These are phyloP conservation scores for Pleomassaria siparia DNA, from an alignment of 2,329 filamentous ascomycete genomes.

Conservation along the genomic window DNA sequence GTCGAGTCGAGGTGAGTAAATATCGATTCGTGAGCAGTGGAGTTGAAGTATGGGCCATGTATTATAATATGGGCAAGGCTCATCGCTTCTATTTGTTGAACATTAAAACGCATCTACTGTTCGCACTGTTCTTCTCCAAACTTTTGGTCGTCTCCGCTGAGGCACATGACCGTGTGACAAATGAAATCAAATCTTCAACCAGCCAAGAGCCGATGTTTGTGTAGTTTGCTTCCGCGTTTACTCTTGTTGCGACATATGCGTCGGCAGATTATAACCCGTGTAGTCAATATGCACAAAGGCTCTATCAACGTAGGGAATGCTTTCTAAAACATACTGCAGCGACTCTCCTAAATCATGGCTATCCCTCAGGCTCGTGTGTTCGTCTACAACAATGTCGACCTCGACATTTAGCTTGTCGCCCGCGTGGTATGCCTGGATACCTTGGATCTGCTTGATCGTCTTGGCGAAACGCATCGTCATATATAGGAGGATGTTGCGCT, in stretches of 20 bases:
- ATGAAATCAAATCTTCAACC: not conserved
- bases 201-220: not conserved
- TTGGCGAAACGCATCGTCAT: constrained; percentile 92
- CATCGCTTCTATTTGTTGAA: too few relatives aligned
- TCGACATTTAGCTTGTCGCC: constrained; percentile 83
- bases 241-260: constrained; percentile 53
- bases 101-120: too few relatives aligned
- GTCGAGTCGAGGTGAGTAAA: too few relatives aligned
- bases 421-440: constrained; percentile 79
- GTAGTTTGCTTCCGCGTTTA: constrained; percentile 11
- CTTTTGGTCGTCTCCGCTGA: too few relatives aligned
- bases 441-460: constrained; percentile 82
- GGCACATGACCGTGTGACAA: not conserved
- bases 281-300: constrained; percentile 58
- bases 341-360: constrained; percentile 79
- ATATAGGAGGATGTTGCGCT: constrained; percentile 84
- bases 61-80: too few relatives aligned
- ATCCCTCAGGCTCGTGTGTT: constrained; percentile 72
- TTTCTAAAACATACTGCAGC: constrained; percentile 79
- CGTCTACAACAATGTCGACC: constrained; percentile 81
- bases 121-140: too few relatives aligned
- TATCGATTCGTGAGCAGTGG: too few relatives aligned
- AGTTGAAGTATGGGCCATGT: too few relatives aligned
- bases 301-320: constrained; percentile 71
- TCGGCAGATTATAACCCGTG: constrained; percentile 52